Evolutionary conservation across 371 early-diverging fungal species (phyloP), one percentile per base, ranked within the genome.

Genomic region (Gilbertella persicaria): DNA sequence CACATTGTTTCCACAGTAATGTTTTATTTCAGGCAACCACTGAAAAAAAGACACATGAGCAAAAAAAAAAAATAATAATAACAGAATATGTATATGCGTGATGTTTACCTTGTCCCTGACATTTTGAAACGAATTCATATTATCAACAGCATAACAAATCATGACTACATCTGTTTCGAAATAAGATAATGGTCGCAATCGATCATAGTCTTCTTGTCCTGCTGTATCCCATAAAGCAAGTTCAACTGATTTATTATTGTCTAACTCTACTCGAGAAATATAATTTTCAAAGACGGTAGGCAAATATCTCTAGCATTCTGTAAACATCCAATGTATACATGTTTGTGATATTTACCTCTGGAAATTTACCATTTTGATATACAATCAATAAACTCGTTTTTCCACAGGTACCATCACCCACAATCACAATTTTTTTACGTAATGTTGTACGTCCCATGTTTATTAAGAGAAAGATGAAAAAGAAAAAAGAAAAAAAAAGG

Each of bases 151-250:
- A 71, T 90, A 94, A 67, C 95, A 93, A 53, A 96, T 85, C 30
- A 96, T 64, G 61, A 95, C 86, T 0, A 94, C 91, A 64, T 96
- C 90, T 14, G 95, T 91, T 59, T 95, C 89, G 25, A 88, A 89
- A 71, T 93, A 95, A 12, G 91, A 91, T 14, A 94, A 66, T 9
- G 91, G 87, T 20, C 92, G 83, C 29, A 93, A 66, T 33, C 93
- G 78, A 58, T 91, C 91, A 62, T 90, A 91, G 60, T 93, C 94
- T 66, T 91, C 90, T 62, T 91, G 92, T 17, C 96, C 94, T 23
- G 92, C 92, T 13, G 96, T 96, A 75, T 96, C 96, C 92, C 94
- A 94, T 30, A 96, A 70, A 16, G 88, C 89, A n/a, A 96, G 67
- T 61, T 87, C 88, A 44, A 91, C 88, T 8, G 84, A 83, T 58